Percentiles rank a stretch among this genome's conserved stretches.
Conservation (phyloP, 805 yeast species). For the Wickerhamiella australiensis region DNA sequence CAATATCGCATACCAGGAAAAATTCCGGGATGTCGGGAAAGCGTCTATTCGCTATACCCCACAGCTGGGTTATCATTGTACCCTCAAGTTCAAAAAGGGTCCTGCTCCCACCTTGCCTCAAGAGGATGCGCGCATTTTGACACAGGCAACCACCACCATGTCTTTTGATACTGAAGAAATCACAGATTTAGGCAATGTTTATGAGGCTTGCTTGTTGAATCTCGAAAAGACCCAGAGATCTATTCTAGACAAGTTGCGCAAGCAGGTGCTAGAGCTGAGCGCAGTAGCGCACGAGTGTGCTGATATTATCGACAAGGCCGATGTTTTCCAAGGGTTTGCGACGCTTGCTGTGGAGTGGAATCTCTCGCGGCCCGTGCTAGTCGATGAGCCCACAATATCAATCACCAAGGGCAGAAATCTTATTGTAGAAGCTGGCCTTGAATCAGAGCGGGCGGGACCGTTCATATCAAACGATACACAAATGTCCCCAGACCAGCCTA, state of each 20-base stretch:
- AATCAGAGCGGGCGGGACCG: conserved; percentile 32
- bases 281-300: conserved; percentile 40
- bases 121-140: neutral
- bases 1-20: neutral
- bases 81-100: neutral
- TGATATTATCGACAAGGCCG: conserved; percentile 49
- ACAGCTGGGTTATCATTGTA: conserved; percentile 1
- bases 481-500: conserved; percentile 21
- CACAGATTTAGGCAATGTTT: conserved; percentile 34
- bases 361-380: conserved; percentile 54
- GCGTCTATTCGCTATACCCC: neutral
- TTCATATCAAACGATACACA: conserved; percentile 40
- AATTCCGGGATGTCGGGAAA: neutral
- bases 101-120: neutral
- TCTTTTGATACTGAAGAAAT: conserved; percentile 14
- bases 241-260: conserved; percentile 40
- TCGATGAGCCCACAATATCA: conserved; percentile 36
- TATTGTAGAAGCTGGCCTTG: conserved; percentile 68
- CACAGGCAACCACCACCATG: neutral
- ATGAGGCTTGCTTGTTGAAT: conserved; percentile 35
- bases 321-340: conserved; percentile 63
- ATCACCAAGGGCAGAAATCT: conserved; percentile 66
- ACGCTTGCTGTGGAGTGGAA: conserved; percentile 53
- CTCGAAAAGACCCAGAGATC: conserved; percentile 45
- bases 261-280: conserved; percentile 35